Evolutionary conservation across 345 rosid species (phyloP), one percentile per base, ranked within the genome.

Genomic region (Cardiospermum halicacabum): DNA sequence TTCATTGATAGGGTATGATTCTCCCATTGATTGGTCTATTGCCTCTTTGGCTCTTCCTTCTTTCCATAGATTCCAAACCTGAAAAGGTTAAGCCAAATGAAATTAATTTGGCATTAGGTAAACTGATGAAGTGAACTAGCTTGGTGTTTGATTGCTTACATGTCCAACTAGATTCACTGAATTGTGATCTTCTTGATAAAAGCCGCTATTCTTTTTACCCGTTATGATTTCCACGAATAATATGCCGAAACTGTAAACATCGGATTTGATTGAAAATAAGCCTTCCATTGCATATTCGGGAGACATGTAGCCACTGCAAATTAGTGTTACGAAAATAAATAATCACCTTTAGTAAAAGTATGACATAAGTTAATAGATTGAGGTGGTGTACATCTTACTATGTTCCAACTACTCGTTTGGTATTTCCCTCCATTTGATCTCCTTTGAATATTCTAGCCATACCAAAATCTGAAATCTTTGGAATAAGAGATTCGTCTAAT

Each of bases 391-490:
- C n/a, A n/a, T n/a, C 72, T 66, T 72, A 77, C 85, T 69, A 75
- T 30, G 82, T 81, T 50, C 82, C 78, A 1, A 69, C 69, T 1
- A 80, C 66, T 57, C 76, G 53, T 2, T 58, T 62, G 4, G 84
- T 80, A 53, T 66, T 69, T 58, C 32, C 65, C n/a, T 60, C 55
- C 15, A 58, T 59, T 43, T 51, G 47, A 12, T 77, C 76, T 15
- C 19, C 75, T 0, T 53, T 45, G 24, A 75, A 80, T 32, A 67
- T 77, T 58, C 69, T 77, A 8, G 80, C 82, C 24, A 69, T 66
- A 5, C 80, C 80, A 48, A 80, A 80, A 58, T 80, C 82, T 6
- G 78, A 80, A 18, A 77, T 77, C 62, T 75, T 80, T 6, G 80
- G 78, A 15, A 63, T 75, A 79, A 77, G 66, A 2, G 54, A 65